Evolutionary conservation across 129 eudicot species (phyloP).

Genomic region (Ambrosia artemisiifolia): DNA sequence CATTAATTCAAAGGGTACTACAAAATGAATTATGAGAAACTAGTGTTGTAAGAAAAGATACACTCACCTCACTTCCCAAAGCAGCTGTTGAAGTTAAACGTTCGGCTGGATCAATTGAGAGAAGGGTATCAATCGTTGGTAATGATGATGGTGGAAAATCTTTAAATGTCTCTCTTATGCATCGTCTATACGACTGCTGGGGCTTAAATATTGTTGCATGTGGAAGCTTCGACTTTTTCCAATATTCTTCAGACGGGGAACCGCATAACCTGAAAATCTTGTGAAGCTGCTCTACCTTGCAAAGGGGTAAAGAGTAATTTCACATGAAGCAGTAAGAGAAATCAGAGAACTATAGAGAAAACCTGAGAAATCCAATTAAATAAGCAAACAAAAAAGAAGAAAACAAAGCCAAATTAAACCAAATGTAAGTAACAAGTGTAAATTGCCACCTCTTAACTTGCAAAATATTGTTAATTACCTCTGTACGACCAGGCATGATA

Average conservation of each 20-base stretch:
- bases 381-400: not conserved
- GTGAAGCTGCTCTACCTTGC: slow-evolving; percentile 91
- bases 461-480: slow-evolving; percentile 36
- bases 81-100: slow-evolving; percentile 87
- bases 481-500: slow-evolving; percentile 83
- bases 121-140: slow-evolving; percentile 73
- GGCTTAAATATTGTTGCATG: slow-evolving; percentile 94
- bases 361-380: not conserved
- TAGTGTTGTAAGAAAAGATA: slow-evolving; percentile 2
- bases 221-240: slow-evolving; percentile 90
- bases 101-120: slow-evolving; percentile 76
- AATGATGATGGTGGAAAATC: slow-evolving; percentile 79
- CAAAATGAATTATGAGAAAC: not conserved
- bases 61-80: slow-evolving; percentile 70
- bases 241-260: slow-evolving; percentile 86
- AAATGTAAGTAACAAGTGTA: not conserved
- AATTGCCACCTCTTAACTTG: not conserved
- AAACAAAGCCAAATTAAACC: not conserved
- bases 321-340: slow-evolving; percentile 16
- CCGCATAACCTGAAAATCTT: slow-evolving; percentile 89
- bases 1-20: not conserved
- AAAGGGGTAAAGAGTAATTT: slow-evolving; percentile 13
- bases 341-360: not conserved
- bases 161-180: slow-evolving; percentile 73
- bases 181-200: slow-evolving; percentile 73